Percentiles rank a stretch among this genome's conserved stretches.
Conservation (phyloP, 306 rosid genomes). For the Rosa lucieae region DNA sequence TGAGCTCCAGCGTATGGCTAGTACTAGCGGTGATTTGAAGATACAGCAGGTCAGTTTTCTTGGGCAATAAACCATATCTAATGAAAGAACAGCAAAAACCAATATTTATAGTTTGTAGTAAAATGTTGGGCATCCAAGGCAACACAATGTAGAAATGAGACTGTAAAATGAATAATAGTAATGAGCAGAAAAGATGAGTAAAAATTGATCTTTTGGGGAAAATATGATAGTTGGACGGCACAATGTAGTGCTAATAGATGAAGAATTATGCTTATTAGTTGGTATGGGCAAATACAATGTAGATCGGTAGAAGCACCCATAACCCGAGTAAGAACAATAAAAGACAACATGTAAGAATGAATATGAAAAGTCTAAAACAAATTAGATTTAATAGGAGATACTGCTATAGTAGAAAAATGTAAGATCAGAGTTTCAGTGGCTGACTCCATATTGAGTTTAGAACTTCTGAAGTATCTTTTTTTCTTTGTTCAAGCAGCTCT, state of each 20-base stretch:
- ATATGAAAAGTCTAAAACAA: neutral
- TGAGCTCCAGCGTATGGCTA: constrained; percentile 34
- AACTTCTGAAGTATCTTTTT: neutral
- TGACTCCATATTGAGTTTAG: neutral
- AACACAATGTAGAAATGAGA: neutral
- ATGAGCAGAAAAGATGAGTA: neutral
- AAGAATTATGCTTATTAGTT: neutral
- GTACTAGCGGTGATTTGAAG: constrained; percentile 42
- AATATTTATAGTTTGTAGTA: neutral
- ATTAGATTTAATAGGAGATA: neutral
- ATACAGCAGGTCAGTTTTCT: constrained; percentile 58
- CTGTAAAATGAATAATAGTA: neutral
- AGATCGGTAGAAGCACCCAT: neutral
- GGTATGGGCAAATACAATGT: neutral
- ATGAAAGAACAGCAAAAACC: neutral
- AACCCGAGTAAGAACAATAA: neutral
- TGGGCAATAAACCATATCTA: neutral
- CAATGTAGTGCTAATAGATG: neutral
- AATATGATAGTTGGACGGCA: neutral
- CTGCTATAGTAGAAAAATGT: neutral
- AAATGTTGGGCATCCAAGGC: neutral
- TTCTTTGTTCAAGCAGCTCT: neutral
- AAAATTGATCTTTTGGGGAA: neutral
- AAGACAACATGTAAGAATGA: neutral
- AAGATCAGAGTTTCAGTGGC: neutral